Evolutionary conservation across 2,329 filamentous ascomycete genomes (phyloP).

Genomic region (Mycosphaerella arachidis): DNA sequence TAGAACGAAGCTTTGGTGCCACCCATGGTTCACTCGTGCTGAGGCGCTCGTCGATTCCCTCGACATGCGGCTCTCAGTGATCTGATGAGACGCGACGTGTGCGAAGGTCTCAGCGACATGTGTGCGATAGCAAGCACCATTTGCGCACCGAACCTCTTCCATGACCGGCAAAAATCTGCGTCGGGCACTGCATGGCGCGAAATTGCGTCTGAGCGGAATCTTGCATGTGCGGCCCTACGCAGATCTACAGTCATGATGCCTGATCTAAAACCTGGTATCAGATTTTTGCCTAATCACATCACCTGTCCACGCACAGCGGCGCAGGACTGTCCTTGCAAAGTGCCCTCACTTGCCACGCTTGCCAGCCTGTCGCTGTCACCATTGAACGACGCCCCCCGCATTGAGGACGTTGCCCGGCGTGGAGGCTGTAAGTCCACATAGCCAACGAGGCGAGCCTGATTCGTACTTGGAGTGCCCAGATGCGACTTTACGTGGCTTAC

Average conservation of each 20-base stretch:
- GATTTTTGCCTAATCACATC: neutral
- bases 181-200: neutral
- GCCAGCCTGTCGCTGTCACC: too few species aligned
- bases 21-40: constrained; percentile 3
- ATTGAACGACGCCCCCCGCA: too few species aligned
- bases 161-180: neutral
- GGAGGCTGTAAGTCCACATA: too few species aligned
- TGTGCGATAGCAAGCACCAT: neutral
- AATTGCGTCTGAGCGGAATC: neutral
- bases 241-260: constrained; percentile 6
- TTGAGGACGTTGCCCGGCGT: too few species aligned
- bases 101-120: neutral
- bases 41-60: neutral
- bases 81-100: neutral
- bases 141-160: neutral
- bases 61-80: neutral
- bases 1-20: constrained; percentile 3
- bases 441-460: too few species aligned
- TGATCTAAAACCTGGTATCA: neutral
- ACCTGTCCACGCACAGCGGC: neutral
- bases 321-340: neutral
- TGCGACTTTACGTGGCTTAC: too few species aligned
- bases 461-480: too few species aligned
- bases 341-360: too few species aligned
- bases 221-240: neutral